Evolutionary conservation across 1,139 yeast genomes (phyloP).

Genomic region (Taiozyma sp.): DNA sequence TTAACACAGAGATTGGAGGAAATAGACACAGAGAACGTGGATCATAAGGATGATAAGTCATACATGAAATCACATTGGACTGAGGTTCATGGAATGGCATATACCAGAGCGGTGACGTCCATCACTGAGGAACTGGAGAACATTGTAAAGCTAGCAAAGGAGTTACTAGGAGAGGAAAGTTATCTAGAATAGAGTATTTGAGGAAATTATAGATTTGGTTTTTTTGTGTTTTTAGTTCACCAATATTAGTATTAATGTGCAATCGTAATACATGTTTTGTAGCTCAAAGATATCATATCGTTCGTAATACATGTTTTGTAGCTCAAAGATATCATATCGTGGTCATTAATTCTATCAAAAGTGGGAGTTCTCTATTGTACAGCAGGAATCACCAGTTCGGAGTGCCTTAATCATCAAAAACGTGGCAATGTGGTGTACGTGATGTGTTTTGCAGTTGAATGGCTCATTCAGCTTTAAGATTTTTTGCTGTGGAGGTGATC

Average conservation of each 20-base stretch:
- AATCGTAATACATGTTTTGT: neutral
- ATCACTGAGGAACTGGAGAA: conserved; percentile 39
- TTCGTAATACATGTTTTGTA: neutral
- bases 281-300: neutral
- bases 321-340: neutral
- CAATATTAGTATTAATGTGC: neutral
- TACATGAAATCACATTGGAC: conserved; percentile 37
- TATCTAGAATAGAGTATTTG: neutral
- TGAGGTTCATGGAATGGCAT: conserved; percentile 44
- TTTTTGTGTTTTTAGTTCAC: neutral
- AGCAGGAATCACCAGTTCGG: neutral
- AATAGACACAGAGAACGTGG: conserved; percentile 3
- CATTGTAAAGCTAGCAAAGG: conserved; percentile 34
- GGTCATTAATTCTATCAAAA: neutral
- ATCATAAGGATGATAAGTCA: conserved; percentile 16
- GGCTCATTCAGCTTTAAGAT: conserved; percentile 8
- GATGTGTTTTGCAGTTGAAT: neutral
- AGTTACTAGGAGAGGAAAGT: conserved; percentile 40
- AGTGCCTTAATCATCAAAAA: neutral
- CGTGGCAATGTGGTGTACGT: neutral
- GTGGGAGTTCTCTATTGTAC: neutral
- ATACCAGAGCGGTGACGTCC: conserved; percentile 42
- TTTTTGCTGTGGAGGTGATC: conserved; percentile 29
- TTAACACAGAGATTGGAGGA: conserved; percentile 10
- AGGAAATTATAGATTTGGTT: neutral